A percentile compares a stretch with the other conserved stretches of the same genome.
Conservation (phyloP, 805 yeast genomes). For the Barnettozyma botsteinii region DNA sequence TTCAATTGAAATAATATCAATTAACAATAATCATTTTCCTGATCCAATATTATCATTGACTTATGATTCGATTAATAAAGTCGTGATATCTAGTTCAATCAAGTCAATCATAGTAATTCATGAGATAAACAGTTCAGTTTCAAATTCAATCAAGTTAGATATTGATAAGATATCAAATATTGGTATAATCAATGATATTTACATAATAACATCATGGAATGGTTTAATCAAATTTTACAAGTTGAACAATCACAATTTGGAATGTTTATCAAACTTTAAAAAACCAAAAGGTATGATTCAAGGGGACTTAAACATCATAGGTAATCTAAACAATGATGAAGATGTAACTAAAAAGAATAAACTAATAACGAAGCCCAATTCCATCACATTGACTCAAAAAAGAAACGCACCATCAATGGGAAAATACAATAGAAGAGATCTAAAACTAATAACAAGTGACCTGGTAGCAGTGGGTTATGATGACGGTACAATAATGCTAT, state of each 20-base stretch:
- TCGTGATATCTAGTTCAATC: conserved; percentile 43
- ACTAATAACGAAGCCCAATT: conserved; percentile 25
- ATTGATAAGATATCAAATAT: conserved; percentile 34
- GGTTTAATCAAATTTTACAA: conserved; percentile 36
- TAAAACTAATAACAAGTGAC: conserved; percentile 14
- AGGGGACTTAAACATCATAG: conserved; percentile 24
- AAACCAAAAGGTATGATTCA: conserved; percentile 24
- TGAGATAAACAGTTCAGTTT: conserved; percentile 2
- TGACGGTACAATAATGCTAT: conserved; percentile 47
- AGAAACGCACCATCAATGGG: not conserved
- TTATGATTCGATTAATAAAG: conserved; percentile 22
- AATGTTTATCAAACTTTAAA: conserved; percentile 18
- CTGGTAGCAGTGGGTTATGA: conserved; percentile 46
- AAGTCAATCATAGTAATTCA: conserved; percentile 35
- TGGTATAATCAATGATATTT: conserved; percentile 17
- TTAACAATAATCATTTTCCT: conserved; percentile 37
- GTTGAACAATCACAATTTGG: conserved; percentile 10
- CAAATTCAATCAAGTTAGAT: conserved; percentile 7
- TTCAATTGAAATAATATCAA: conserved; percentile 10
- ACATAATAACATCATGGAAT: conserved; percentile 46
- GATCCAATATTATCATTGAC: conserved; percentile 47
- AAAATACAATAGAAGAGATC: conserved; percentile 20
- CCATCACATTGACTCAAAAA: conserved; percentile 18
- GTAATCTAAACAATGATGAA: conserved; percentile 22
- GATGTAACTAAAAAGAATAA: conserved; percentile 25